Evolutionary conservation across 257 asterid genomes (phyloP).

Genomic region (Salvia miltiorrhiza): DNA sequence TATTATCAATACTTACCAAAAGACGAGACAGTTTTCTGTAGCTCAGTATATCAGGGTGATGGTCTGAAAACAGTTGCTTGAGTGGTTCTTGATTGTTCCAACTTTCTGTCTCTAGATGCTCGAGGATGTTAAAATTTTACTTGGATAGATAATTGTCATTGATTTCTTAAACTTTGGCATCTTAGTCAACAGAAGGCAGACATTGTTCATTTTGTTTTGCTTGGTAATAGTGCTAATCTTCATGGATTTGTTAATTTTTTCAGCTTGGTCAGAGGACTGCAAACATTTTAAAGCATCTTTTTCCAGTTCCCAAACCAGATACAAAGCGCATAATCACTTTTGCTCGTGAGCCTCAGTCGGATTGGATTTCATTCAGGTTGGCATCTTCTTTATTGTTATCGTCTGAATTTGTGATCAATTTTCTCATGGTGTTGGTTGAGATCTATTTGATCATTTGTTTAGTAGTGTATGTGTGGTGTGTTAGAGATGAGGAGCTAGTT

Average conservation of each 20-base stretch:
- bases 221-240: neutral
- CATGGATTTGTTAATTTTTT: slow-evolving; percentile 24
- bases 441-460: too few relatives aligned
- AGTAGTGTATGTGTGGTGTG: too few relatives aligned
- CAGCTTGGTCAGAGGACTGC: slow-evolving; percentile 89
- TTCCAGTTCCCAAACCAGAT: slow-evolving; percentile 95
- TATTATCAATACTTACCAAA: too few relatives aligned
- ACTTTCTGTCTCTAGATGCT: neutral
- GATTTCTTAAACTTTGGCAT: neutral
- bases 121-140: neutral
- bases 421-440: neutral
- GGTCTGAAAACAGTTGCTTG: neutral
- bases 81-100: neutral
- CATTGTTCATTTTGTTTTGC: neutral
- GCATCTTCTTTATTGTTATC: slow-evolving; percentile 17
- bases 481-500: too few relatives aligned
- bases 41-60: neutral
- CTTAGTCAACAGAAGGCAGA: neutral
- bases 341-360: slow-evolving; percentile 56
- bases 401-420: neutral
- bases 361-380: slow-evolving; percentile 87
- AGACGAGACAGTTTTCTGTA: neutral
- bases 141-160: neutral
- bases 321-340: slow-evolving; percentile 81
- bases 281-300: slow-evolving; percentile 77